phyloP scores from a whole-genome alignment of 2,329 filamentous ascomycete species.

The Sporothrix pallida region DNA sequence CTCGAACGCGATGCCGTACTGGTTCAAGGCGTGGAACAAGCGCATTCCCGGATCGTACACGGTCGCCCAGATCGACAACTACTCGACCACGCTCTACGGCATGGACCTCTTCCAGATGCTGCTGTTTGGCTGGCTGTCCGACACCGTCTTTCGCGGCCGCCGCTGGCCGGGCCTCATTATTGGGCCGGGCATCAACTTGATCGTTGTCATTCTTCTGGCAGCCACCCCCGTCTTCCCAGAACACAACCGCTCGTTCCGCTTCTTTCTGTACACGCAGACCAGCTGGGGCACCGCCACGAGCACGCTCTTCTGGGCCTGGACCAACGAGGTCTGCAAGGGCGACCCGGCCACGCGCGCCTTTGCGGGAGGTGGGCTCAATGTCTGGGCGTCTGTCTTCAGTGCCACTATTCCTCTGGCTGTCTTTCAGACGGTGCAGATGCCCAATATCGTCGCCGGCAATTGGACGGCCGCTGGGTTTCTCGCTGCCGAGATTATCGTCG shows the following conservation, averaged over 20 bases:
- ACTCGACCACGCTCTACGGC: slow-evolving; percentile 20
- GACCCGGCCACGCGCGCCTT: slow-evolving; percentile 23
- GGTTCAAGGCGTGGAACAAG: slow-evolving; percentile 30
- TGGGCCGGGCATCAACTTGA: slow-evolving; percentile 10
- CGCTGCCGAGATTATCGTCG: slow-evolving; percentile 2
- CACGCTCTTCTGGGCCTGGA: slow-evolving; percentile 28
- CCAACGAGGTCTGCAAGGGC: slow-evolving; percentile 24
- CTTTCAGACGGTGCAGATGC: slow-evolving; percentile 23
- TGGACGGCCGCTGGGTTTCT: slow-evolving; percentile 7
- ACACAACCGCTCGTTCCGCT: slow-evolving; percentile 14
- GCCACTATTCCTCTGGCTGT: slow-evolving; percentile 12
- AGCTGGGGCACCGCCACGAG: slow-evolving; percentile 7
- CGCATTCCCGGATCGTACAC: slow-evolving; percentile 14
- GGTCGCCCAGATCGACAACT: slow-evolving; percentile 28
- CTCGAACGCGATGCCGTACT: slow-evolving; percentile 23
- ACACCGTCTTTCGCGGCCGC: slow-evolving; percentile 26
- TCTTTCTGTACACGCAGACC: slow-evolving; percentile 10
- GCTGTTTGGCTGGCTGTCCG: slow-evolving; percentile 17
- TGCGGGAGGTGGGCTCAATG: slow-evolving; percentile 17
- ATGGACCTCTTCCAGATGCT: slow-evolving; percentile 23
- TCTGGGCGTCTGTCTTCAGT: neutral
- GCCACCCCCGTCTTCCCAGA: slow-evolving; percentile 25
- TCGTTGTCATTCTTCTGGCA: neutral
- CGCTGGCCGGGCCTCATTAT: slow-evolving; percentile 21
- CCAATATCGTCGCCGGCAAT: slow-evolving; percentile 2